Evolutionary conservation across 2,329 filamentous ascomycete genomes (phyloP).

Genomic region (Chalara sp.): DNA sequence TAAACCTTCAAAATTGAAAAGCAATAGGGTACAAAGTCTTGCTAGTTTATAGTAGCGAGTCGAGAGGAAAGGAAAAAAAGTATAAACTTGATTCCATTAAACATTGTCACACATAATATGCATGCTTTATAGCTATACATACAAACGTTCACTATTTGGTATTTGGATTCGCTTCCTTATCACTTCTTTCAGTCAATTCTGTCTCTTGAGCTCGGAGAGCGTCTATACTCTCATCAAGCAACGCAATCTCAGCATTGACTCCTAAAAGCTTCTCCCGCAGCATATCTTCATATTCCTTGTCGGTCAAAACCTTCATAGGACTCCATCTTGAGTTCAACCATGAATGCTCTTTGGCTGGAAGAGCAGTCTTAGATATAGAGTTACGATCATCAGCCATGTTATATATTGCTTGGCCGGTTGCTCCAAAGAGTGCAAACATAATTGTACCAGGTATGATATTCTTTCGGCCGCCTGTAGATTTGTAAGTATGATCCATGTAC

Average conservation of each 20-base stretch:
- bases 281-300: constrained; percentile 67
- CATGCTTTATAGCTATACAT: no score
- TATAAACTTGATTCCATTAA: no score
- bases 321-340: constrained; percentile 59
- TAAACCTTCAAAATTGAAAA: no score
- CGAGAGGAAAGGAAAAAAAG: no score
- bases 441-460: constrained; percentile 49
- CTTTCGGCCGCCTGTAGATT: constrained; percentile 41
- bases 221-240: constrained; percentile 70
- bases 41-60: no score
- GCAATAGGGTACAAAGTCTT: no score
- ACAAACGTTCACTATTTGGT: no score
- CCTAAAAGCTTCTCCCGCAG: constrained; percentile 64
- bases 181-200: not conserved
- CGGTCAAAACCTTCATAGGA: constrained; percentile 62
- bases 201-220: constrained; percentile 29
- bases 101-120: no score
- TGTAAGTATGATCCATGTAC: no score
- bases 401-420: constrained; percentile 47
- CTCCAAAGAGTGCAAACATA: constrained; percentile 52
- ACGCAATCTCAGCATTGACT: constrained; percentile 69
- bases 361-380: constrained; percentile 3
- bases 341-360: constrained; percentile 20
- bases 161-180: not conserved
- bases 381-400: constrained; percentile 40